Evolutionary conservation across 2,329 filamentous ascomycete genomes (phyloP).

Genomic region (Coniochaeta hoffmannii): DNA sequence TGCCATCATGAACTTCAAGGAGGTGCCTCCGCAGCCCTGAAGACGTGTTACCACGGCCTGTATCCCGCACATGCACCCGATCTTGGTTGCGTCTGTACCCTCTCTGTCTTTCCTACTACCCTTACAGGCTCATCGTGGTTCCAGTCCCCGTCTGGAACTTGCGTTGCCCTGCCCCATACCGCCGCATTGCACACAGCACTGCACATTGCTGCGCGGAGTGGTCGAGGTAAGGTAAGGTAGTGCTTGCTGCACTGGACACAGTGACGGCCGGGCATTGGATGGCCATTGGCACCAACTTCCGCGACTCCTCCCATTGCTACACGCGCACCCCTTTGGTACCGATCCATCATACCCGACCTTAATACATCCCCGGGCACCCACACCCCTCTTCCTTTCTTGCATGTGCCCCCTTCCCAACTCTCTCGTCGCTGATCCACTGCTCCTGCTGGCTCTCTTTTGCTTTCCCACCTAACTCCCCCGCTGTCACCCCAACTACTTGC

Average conservation of each 20-base stretch:
- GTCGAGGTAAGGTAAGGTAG: no score
- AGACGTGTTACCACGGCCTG: conserved; percentile 27
- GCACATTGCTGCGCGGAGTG: no score
- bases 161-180: conserved; percentile 4
- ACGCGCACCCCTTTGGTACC: background rate
- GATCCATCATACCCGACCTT: conserved; percentile 7
- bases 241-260: background rate
- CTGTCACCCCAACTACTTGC: conserved; percentile 5
- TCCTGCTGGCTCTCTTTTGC: conserved; percentile 3
- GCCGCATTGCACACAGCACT: background rate
- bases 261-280: background rate
- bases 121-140: background rate
- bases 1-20: conserved; percentile 13
- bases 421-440: conserved; percentile 14
- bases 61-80: conserved; percentile 12
- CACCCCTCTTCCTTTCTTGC: conserved; percentile 29
- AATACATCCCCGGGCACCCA: conserved; percentile 18
- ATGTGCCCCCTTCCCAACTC: conserved; percentile 20
- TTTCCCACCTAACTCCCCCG: conserved; percentile 6
- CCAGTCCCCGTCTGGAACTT: conserved; percentile 9
- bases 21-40: conserved; percentile 22
- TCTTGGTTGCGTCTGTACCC: background rate
- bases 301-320: background rate
- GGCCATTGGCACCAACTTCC: background rate
- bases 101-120: no score